These are phyloP conservation scores for Phytophthora lateralis DNA, from an alignment of 352 stramenopile species.

Conservation along the genomic window DNA sequence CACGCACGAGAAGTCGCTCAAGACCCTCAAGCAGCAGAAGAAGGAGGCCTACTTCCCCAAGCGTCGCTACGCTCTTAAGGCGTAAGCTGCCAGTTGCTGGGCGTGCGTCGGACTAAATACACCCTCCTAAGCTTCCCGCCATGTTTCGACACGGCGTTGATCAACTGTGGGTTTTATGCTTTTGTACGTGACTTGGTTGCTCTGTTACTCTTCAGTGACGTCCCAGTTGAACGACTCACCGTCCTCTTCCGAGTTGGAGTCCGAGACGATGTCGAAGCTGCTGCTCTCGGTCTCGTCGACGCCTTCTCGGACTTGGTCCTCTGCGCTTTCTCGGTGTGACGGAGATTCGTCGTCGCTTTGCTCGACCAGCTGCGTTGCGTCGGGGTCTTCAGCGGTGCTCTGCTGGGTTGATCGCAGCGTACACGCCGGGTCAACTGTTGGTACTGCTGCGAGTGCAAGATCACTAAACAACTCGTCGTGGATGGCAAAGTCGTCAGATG, in stretches of 20 bases:
- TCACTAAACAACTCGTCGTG: slow-evolving; percentile 65
- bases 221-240: slow-evolving; percentile 33
- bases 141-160: slow-evolving; percentile 41
- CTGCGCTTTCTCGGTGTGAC: neutral
- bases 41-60: slow-evolving; percentile 97
- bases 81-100: slow-evolving; percentile 78
- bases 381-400: slow-evolving; percentile 36
- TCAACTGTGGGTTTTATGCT: slow-evolving; percentile 19
- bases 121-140: slow-evolving; percentile 68
- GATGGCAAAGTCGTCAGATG: slow-evolving; percentile 45
- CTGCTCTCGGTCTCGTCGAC: slow-evolving; percentile 13
- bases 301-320: slow-evolving; percentile 14
- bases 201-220: slow-evolving; percentile 32
- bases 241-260: slow-evolving; percentile 60
- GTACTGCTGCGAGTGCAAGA: slow-evolving; percentile 46
- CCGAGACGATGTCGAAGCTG: slow-evolving; percentile 62
- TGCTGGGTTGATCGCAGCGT: slow-evolving; percentile 71
- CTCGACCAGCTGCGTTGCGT: slow-evolving; percentile 28
- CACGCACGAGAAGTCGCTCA: slow-evolving; percentile 93
- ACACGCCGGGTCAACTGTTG: slow-evolving; percentile 43
- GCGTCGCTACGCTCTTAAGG: slow-evolving; percentile 97
- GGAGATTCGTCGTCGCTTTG: slow-evolving; percentile 26
- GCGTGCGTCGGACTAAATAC: slow-evolving; percentile 64
- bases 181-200: neutral
- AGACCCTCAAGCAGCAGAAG: slow-evolving; percentile 95